These are phyloP conservation scores for Ochetophila trinervis DNA, from an alignment of 306 rosid species.

Conservation along the genomic window DNA sequence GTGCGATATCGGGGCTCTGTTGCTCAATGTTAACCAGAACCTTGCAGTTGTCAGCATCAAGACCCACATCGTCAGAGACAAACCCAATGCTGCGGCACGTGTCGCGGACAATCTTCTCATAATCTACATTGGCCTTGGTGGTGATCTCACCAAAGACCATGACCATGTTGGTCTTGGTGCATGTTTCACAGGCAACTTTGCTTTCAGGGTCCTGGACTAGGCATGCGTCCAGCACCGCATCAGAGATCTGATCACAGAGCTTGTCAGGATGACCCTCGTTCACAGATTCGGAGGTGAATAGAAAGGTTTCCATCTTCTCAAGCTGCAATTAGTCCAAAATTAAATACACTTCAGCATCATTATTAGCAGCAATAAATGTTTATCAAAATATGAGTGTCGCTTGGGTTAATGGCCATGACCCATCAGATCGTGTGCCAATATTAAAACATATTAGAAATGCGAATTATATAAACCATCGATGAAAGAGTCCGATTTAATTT, in stretches of 20 bases:
- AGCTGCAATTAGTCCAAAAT: conserved; percentile 36
- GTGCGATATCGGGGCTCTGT: conserved; percentile 99
- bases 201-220: conserved; percentile 97
- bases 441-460: not conserved
- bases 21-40: conserved; percentile 99
- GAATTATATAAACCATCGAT: not conserved
- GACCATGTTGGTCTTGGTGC: conserved; percentile 99
- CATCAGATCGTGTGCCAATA: too few relatives aligned
- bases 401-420: too few relatives aligned
- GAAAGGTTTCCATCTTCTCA: conserved; percentile 85
- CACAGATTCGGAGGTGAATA: conserved; percentile 92
- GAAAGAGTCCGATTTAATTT: not conserved
- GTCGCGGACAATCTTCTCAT: conserved; percentile 92
- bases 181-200: conserved; percentile 99
- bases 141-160: conserved; percentile 99
- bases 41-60: conserved; percentile 98
- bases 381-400: not conserved
- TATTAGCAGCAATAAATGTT: not conserved
- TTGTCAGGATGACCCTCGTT: conserved; percentile 99
- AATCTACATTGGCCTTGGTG: conserved; percentile 94
- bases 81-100: conserved; percentile 93
- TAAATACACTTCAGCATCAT: conserved; percentile 13
- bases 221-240: conserved; percentile 98
- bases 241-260: conserved; percentile 99
- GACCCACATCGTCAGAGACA: conserved; percentile 89